Evolutionary conservation across 768 basidiomycete species (phyloP).

Genomic region (Termitomyces sp.): DNA sequence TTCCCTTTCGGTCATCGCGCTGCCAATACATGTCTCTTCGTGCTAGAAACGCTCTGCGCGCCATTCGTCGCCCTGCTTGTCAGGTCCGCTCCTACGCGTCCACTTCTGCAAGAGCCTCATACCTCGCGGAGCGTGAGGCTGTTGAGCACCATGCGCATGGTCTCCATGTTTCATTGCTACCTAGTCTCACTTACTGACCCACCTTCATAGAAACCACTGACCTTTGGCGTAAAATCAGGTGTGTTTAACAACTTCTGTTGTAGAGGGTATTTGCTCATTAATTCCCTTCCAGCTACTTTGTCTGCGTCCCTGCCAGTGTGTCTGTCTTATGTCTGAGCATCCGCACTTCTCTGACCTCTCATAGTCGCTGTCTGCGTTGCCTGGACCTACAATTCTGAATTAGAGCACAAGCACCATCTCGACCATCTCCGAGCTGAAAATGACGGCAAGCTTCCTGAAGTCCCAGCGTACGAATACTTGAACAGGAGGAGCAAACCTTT

Average conservation of each 20-base stretch:
- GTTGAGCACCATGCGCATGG: conserved; percentile 63
- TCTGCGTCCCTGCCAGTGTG: conserved; percentile 72
- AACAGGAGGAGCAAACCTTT: conserved; percentile 74
- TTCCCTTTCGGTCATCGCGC: conserved; percentile 19
- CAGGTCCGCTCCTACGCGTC: conserved; percentile 34
- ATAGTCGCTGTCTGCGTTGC: conserved; percentile 44
- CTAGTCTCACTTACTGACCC: conserved; percentile 3
- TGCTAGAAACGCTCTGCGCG: conserved; percentile 43
- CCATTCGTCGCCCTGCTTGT: conserved; percentile 37
- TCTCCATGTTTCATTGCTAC: conserved; percentile 19
- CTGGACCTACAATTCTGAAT: conserved; percentile 52
- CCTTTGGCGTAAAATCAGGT: conserved; percentile 86
- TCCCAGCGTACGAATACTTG: conserved; percentile 70
- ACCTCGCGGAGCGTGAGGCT: conserved; percentile 47
- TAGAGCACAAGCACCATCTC: conserved; percentile 64
- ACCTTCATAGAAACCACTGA: conserved; percentile 56
- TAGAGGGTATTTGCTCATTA: conserved; percentile 2
- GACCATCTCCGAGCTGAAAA: conserved; percentile 70
- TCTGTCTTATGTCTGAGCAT: conserved; percentile 13
- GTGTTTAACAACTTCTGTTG: conserved; percentile 1
- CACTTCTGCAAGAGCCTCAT: conserved; percentile 34
- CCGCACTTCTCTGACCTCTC: not conserved
- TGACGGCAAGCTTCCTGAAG: conserved; percentile 63
- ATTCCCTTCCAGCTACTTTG: conserved; percentile 52
- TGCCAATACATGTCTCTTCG: conserved; percentile 40